Conservation (phyloP, 257 asterid genomes). For the Agastache rugosa region DNA sequence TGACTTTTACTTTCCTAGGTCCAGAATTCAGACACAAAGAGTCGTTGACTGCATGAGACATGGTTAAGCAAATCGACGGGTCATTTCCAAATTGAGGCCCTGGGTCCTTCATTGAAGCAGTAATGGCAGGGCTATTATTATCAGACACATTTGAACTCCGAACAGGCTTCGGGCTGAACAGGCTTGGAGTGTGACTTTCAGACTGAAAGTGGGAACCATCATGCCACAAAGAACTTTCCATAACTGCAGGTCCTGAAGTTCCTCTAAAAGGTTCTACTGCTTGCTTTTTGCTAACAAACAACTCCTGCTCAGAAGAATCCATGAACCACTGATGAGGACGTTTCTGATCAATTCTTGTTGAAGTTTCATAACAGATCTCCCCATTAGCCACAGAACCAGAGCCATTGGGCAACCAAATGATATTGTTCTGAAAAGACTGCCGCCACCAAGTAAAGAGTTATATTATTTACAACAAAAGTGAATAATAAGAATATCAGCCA, state of each 20-base stretch:
- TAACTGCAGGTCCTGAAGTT: slow-evolving; percentile 41
- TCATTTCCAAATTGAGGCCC: slow-evolving; percentile 42
- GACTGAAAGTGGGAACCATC: slow-evolving; percentile 47
- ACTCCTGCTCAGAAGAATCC: slow-evolving; percentile 53
- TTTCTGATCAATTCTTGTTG: slow-evolving; percentile 56
- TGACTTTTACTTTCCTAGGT: slow-evolving; percentile 44
- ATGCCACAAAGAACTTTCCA: slow-evolving; percentile 48
- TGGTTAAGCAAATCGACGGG: slow-evolving; percentile 45
- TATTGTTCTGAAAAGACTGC: slow-evolving; percentile 59
- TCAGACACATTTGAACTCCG: slow-evolving; percentile 42
- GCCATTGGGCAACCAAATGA: slow-evolving; percentile 49
- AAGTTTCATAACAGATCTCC: slow-evolving; percentile 45
- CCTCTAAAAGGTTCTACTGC: slow-evolving; percentile 51
- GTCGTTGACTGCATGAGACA: slow-evolving; percentile 48
- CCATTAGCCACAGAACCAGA: slow-evolving; percentile 54
- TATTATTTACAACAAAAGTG: neutral
- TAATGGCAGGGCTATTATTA: slow-evolving; percentile 36
- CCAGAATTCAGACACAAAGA: slow-evolving; percentile 50
- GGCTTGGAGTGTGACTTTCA: slow-evolving; percentile 43
- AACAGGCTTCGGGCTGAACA: slow-evolving; percentile 44
- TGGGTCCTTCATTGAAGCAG: slow-evolving; percentile 39
- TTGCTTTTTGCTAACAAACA: slow-evolving; percentile 63
- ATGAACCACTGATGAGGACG: slow-evolving; percentile 53
- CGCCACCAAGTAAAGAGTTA: slow-evolving; percentile 33
- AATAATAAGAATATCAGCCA: neutral